These are phyloP conservation scores for Volvariella volvacea DNA, from an alignment of 1,284 basidiomycete genomes.

Conservation along the genomic window DNA sequence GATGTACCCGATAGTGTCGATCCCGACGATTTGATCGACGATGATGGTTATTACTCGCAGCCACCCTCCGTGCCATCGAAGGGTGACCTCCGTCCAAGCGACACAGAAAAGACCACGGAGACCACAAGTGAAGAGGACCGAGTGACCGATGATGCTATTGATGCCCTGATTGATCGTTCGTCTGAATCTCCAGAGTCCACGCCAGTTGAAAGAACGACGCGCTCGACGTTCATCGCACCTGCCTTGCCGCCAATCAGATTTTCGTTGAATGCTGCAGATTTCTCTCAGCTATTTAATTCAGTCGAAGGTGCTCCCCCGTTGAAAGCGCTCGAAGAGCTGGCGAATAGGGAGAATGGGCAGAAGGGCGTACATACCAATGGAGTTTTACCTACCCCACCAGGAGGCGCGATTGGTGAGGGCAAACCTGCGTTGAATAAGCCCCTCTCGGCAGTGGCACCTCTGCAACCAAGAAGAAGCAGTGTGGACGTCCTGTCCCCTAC, in stretches of 20 bases:
- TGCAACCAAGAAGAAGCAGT: too few species aligned
- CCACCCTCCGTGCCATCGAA: conserved; percentile 52
- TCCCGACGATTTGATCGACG: conserved; percentile 65
- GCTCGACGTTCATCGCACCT: conserved; percentile 71
- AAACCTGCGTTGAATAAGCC: too few species aligned
- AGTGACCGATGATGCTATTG: not conserved
- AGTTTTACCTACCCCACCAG: too few species aligned
- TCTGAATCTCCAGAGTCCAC: conserved; percentile 47
- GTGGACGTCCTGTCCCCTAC: too few species aligned
- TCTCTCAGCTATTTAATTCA: conserved; percentile 61
- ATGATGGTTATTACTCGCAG: conserved; percentile 23
- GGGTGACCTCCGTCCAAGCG: conserved; percentile 19
- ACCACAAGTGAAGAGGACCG: conserved; percentile 2
- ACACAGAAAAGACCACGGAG: conserved; percentile 6
- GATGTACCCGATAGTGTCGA: conserved; percentile 68
- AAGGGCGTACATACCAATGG: too few species aligned
- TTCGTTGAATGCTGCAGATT: conserved; percentile 75
- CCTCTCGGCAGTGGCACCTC: too few species aligned
- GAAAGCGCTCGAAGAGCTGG: conserved; percentile 36
- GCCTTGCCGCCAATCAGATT: conserved; percentile 78
- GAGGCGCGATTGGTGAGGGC: too few species aligned
- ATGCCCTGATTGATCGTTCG: conserved; percentile 14
- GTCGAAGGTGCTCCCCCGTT: conserved; percentile 32
- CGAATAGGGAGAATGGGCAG: conserved; percentile 28
- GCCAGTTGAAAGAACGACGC: conserved; percentile 57